Conservation (phyloP, 495 filamentous ascomycete species). For the Chaetomidium leptoderma region DNA sequence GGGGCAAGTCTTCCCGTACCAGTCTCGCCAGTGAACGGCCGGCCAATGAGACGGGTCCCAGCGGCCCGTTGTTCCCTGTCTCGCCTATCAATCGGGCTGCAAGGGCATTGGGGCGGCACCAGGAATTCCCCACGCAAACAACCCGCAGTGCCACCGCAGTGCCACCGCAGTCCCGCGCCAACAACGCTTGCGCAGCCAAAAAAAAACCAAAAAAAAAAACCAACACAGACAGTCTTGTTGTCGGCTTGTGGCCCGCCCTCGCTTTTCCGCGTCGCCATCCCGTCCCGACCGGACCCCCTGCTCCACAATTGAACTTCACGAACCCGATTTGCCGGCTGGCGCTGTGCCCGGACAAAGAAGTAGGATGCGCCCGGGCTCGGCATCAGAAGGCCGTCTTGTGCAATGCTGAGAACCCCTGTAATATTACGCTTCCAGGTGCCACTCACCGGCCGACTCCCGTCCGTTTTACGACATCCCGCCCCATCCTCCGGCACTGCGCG, state of each 20-base stretch:
- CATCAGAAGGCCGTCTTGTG: slow-evolving; percentile 18
- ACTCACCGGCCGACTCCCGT: slow-evolving; percentile 10
- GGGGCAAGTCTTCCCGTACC: too few relatives aligned
- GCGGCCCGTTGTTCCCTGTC: slow-evolving; percentile 8
- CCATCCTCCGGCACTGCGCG: background rate
- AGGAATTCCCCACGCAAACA: slow-evolving; percentile 20
- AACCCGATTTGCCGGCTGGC: slow-evolving; percentile 23
- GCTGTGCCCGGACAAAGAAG: slow-evolving; percentile 27
- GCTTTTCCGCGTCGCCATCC: slow-evolving; percentile 18
- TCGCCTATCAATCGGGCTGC: too few relatives aligned
- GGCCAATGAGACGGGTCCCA: slow-evolving; percentile 13
- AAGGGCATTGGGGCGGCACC: background rate
- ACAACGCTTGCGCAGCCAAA: background rate
- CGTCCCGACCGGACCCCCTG: slow-evolving; percentile 5
- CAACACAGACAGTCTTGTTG: too few relatives aligned
- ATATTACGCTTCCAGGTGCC: slow-evolving; percentile 11
- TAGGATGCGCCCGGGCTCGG: slow-evolving; percentile 30
- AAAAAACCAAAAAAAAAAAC: background rate
- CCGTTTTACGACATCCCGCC: slow-evolving; percentile 9
- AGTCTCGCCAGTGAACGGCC: too few relatives aligned
- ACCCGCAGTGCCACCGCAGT: too few relatives aligned
- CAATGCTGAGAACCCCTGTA: slow-evolving; percentile 20
- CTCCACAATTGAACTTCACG: slow-evolving; percentile 14
- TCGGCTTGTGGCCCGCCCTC: too few relatives aligned
- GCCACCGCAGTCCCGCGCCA: slow-evolving; percentile 1